A percentile compares a stretch with the other conserved stretches of the same genome.
These are phyloP conservation scores for Aspergillus quadrilineatus DNA, from an alignment of 2,329 filamentous ascomycete species.

Conservation along the genomic window DNA sequence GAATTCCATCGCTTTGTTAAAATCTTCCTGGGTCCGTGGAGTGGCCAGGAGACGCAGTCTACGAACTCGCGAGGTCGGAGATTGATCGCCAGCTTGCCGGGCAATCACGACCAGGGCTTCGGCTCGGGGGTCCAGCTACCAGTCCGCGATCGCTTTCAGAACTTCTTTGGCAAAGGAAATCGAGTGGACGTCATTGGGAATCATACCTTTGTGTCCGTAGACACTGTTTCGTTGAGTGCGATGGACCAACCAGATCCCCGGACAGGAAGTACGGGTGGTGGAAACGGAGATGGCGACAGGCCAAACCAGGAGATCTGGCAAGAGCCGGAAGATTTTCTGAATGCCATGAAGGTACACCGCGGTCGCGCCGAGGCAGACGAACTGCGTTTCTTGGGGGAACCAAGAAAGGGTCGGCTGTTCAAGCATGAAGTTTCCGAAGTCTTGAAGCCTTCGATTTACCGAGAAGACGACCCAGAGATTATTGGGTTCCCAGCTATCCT, in stretches of 20 bases:
- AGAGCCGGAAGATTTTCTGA: constrained; percentile 74
- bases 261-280: constrained; percentile 49
- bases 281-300: constrained; percentile 50
- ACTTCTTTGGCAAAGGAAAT: constrained; percentile 90
- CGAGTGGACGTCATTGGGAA: constrained; percentile 89
- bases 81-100: constrained; percentile 80
- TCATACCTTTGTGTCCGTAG: constrained; percentile 90
- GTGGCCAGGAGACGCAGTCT: constrained; percentile 55
- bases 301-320: constrained; percentile 65
- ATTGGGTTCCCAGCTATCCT: constrained; percentile 79
- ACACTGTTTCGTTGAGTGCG: constrained; percentile 84
- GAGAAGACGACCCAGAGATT: constrained; percentile 23
- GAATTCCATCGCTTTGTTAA: constrained; percentile 85
- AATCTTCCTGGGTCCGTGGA: constrained; percentile 76
- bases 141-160: constrained; percentile 78
- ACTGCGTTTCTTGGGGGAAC: constrained; percentile 63
- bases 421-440: constrained; percentile 61
- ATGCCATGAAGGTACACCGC: constrained; percentile 64
- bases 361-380: constrained; percentile 68
- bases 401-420: constrained; percentile 56
- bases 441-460: constrained; percentile 41
- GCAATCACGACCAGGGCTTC: constrained; percentile 94
- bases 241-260: constrained; percentile 55
- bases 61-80: constrained; percentile 67
- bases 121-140: constrained; percentile 77